phyloP scores from a whole-genome alignment of 2,329 filamentous ascomycete genomes.

The Graphilbum fragrans region DNA sequence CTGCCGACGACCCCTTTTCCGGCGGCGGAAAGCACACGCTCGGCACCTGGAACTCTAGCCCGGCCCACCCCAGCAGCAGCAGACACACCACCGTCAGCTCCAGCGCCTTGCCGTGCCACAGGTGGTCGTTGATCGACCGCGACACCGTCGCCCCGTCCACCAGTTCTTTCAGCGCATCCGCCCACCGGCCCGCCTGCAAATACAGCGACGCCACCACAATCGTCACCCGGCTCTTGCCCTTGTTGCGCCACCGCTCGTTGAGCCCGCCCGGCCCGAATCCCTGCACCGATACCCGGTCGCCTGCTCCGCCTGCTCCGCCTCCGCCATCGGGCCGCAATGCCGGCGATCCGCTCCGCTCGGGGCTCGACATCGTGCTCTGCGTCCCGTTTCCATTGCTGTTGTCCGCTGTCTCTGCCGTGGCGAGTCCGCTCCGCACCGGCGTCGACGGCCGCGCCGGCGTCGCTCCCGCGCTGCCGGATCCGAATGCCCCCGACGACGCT shows the following conservation, averaged over 20 bases:
- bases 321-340: neutral
- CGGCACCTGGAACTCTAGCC: conserved; percentile 70
- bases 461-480: conserved; percentile 30
- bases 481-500: conserved; percentile 18
- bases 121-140: conserved; percentile 71
- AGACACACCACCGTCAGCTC: conserved; percentile 78
- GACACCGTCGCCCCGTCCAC: conserved; percentile 67
- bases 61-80: conserved; percentile 72
- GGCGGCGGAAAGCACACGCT: conserved; percentile 38
- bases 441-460: conserved; percentile 38
- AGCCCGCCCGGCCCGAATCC: conserved; percentile 62
- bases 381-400: no score
- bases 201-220: conserved; percentile 78
- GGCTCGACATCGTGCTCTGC: conserved; percentile 22
- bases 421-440: conserved; percentile 32
- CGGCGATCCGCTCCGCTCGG: conserved; percentile 24
- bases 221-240: conserved; percentile 66
- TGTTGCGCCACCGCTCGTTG: conserved; percentile 66
- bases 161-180: conserved; percentile 74
- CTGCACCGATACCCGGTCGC: conserved; percentile 48
- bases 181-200: conserved; percentile 81
- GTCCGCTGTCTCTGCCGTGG: conserved; percentile 20
- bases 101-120: conserved; percentile 96
- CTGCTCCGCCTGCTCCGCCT: neutral
- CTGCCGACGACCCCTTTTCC: conserved; percentile 26